Base-by-base conservation (phyloP, 2,329 filamentous ascomycete genomes). In the Clonostachys chloroleuca region DNA sequence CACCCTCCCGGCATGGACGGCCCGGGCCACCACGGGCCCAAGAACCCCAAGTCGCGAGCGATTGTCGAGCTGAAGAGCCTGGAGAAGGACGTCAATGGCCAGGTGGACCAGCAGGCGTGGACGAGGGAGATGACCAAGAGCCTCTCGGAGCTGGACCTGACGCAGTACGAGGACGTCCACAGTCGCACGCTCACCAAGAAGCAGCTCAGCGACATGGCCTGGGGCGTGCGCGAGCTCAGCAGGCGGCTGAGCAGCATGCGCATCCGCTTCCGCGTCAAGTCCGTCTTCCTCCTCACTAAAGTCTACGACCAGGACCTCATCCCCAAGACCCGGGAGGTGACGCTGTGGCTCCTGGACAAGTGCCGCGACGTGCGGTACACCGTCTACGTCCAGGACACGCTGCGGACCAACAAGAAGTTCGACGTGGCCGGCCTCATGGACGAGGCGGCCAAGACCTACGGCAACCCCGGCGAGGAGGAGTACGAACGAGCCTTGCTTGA, bases 181-280 rank as follows among this genome's bases (percentile, higher is more conserved):
- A 83, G 78, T 49, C 80, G 92, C n/a, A 80, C 96, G 44, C 75
- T 97, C 55, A 96, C 92, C 2, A 97, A 97, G 72, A 91, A 89
- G 64, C 90, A 99, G 66, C 76, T 99, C 40, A 91, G 87, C 13
- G 94, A 97, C 58, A 97, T 99, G 92, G 92, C 92, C 0, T 92
- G 92, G 83, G 92, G 92, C 24, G 94, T 97, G 49, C 79, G 94
- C 43, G 90, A 96, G 66, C 73, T 99, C 49, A 92, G 89, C 33
- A 87, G 95, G 60, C 86, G 89, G 50, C 70, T 97, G 49, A 88
- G 89, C 45, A 91, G 84, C 65, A 84, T 97, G 63, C 82, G 86
- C 49, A 75, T 99, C 52, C 88, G 86, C 63, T 82, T 96, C 54
- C 85, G 86, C 46, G 89, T 95, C 54, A 83, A 82, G 62, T 87